Evolutionary conservation across 768 basidiomycete species (phyloP).

Genomic region (Gautieria morchelliformis): DNA sequence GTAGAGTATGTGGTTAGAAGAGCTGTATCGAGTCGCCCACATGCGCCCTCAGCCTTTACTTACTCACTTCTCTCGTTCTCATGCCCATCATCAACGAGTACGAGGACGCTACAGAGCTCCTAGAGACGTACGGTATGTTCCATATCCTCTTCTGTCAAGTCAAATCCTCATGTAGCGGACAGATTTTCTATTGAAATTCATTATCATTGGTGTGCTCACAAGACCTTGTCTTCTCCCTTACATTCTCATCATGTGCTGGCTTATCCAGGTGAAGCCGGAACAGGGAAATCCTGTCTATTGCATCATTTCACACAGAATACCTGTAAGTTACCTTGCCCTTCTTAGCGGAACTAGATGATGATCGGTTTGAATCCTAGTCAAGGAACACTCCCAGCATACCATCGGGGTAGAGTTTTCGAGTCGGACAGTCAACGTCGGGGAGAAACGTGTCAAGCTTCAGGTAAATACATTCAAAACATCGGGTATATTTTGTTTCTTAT

Average conservation of each 20-base stretch:
- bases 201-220: slow-evolving; percentile 69
- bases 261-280: slow-evolving; percentile 80
- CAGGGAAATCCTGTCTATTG: slow-evolving; percentile 93
- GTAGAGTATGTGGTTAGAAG: neutral
- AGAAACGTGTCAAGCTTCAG: slow-evolving; percentile 93
- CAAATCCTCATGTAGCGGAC: neutral
- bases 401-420: slow-evolving; percentile 99
- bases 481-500: neutral
- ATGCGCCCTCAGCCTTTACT: neutral
- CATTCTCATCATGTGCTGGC: neutral
- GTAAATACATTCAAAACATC: slow-evolving; percentile 27
- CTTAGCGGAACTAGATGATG: slow-evolving; percentile 4
- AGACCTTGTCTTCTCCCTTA: neutral
- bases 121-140: slow-evolving; percentile 83
- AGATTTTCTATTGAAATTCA: slow-evolving; percentile 99
- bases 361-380: slow-evolving; percentile 45
- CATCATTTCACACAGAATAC: slow-evolving; percentile 95
- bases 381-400: slow-evolving; percentile 93
- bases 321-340: slow-evolving; percentile 44
- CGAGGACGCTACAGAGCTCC: slow-evolving; percentile 79
- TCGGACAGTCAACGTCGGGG: slow-evolving; percentile 83
- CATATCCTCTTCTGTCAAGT: neutral
- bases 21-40: slow-evolving; percentile 9
- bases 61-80: slow-evolving; percentile 7
- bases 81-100: slow-evolving; percentile 63